Conservation (phyloP, 1,284 basidiomycete species). For the Papiliotrema nemorosa region DNA sequence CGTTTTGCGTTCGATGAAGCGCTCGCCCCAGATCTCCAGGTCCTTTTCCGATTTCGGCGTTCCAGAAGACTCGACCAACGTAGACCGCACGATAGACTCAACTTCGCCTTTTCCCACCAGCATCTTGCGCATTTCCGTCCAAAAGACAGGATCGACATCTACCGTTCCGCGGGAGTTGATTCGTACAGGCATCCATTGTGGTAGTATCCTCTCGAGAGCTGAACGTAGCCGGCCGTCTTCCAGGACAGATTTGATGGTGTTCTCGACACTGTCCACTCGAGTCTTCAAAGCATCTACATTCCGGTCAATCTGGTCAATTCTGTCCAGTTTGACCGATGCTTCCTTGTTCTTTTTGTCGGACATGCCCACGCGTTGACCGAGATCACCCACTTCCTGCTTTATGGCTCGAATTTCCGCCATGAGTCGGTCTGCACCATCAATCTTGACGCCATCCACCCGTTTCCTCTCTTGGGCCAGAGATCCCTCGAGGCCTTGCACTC, state of each 20-base stretch:
- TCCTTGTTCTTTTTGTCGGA: conserved; percentile 10
- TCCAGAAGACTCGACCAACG: conserved; percentile 7
- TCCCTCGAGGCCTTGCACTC: conserved; percentile 56
- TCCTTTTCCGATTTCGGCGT: conserved; percentile 41
- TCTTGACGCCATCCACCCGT: conserved; percentile 5
- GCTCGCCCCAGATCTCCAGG: conserved; percentile 43
- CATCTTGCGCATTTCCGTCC: conserved; percentile 51
- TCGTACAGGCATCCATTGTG: conserved; percentile 47
- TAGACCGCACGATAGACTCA: conserved; percentile 26
- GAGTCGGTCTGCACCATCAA: conserved; percentile 9
- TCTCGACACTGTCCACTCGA: conserved; percentile 63
- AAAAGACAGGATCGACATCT: conserved; percentile 52
- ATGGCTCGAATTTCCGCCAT: conserved; percentile 13
- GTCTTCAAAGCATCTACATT: conserved; percentile 31
- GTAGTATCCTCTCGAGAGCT: conserved; percentile 48
- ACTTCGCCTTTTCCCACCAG: conserved; percentile 43
- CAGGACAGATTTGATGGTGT: conserved; percentile 50
- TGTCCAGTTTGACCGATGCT: conserved; percentile 3
- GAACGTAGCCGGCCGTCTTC: conserved; percentile 40
- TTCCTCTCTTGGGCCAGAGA: conserved; percentile 47
- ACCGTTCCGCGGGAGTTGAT: conserved; percentile 43
- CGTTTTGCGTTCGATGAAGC: conserved; percentile 41
- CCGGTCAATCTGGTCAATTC: conserved; percentile 12
- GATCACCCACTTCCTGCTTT: conserved; percentile 46
- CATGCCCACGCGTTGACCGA: not conserved